Base-by-base conservation (phyloP, 2,329 filamentous ascomycete genomes). In the Chaetomium olivaceum region DNA sequence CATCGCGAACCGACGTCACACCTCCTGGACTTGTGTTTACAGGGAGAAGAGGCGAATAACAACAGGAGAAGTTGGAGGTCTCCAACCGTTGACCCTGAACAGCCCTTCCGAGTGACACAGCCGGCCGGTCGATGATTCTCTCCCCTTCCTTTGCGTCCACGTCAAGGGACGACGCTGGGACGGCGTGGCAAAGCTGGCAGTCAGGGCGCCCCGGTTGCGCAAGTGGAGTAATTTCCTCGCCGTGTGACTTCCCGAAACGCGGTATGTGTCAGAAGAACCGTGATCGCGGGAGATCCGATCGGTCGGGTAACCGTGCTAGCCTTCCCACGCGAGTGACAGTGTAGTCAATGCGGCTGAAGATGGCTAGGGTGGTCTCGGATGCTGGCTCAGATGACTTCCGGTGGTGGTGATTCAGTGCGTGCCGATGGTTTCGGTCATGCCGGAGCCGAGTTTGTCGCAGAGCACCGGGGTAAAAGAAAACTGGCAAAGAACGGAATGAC, bases 201-300 rank as follows among this genome's bases (percentile, higher is more conserved):
- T 16, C 43, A 29, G 31, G 50, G 27, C 12, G 12, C 27, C 16
- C 29, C 16, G 46, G 64, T 58, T 57, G 55, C 31, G 50, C 56
- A 61, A 23, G 64, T 62, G 61, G 62, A 64, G 33, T 27, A 58
- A 58, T 33, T 61, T 58, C 39, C 43, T 63, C 21, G 61, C 36
- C 25, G 58, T 63, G 61, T 43, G 39, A 62, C 58, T 27, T 67
- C 52, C 61, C 68, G 67, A 70, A 68, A 70, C 68, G 36, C 56
- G 54, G 65, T 62, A 46, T 63, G 68, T 60, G 51, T 70, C 68
- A 67, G 65, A 63, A 63, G 50, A 36, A 12, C 63, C 46, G 62
- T 54, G 51, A 62, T 62, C 27, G 58, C 55, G 64, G 64, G 57
- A 31, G 65, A 65, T 68, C 62, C 61, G 68, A 68, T 70, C 67